phyloP scores from a whole-genome alignment of 2,329 filamentous ascomycete genomes.

The Diaporthe ilicicola region DNA sequence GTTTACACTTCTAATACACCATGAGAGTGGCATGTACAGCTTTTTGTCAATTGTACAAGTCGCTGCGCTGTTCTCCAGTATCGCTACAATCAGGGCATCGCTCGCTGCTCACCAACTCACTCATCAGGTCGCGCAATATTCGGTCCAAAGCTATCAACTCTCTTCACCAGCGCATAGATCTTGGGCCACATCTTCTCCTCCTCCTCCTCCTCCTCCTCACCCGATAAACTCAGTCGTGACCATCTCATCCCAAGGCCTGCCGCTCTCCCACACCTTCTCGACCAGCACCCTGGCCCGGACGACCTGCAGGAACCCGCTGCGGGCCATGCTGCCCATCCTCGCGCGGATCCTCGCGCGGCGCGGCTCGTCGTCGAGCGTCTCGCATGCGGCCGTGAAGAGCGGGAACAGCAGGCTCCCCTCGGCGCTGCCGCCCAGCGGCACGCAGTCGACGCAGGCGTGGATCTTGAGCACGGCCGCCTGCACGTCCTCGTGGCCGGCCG shows the following conservation, averaged over 20 bases:
- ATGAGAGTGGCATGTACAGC: not conserved
- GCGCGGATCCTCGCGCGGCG: slow-evolving; percentile 70
- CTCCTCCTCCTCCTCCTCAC: slow-evolving; percentile 44
- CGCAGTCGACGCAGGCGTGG: slow-evolving; percentile 66
- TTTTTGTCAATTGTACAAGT: not conserved
- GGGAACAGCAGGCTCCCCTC: slow-evolving; percentile 82
- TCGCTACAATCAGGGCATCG: not conserved
- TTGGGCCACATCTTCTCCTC: not conserved
- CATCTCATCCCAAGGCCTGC: slow-evolving; percentile 73
- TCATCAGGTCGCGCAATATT: not conserved
- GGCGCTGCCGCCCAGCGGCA: slow-evolving; percentile 72
- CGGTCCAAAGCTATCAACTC: not conserved
- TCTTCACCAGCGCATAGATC: not conserved
- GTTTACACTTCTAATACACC: no score
- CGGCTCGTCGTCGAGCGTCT: slow-evolving; percentile 61
- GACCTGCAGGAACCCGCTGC: slow-evolving; percentile 78
- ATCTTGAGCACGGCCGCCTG: slow-evolving; percentile 71
- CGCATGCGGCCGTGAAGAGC: slow-evolving; percentile 84
- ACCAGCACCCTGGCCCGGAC: slow-evolving; percentile 70
- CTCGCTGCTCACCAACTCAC: not conserved
- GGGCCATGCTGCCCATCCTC: slow-evolving; percentile 73
- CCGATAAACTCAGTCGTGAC: slow-evolving; percentile 75
- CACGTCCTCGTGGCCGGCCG: slow-evolving; percentile 65
- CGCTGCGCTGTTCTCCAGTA: not conserved
- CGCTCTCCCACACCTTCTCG: slow-evolving; percentile 75